phyloP scores from a whole-genome alignment of 2,329 filamentous ascomycete genomes.

The Colletotrichum liaoningense region DNA sequence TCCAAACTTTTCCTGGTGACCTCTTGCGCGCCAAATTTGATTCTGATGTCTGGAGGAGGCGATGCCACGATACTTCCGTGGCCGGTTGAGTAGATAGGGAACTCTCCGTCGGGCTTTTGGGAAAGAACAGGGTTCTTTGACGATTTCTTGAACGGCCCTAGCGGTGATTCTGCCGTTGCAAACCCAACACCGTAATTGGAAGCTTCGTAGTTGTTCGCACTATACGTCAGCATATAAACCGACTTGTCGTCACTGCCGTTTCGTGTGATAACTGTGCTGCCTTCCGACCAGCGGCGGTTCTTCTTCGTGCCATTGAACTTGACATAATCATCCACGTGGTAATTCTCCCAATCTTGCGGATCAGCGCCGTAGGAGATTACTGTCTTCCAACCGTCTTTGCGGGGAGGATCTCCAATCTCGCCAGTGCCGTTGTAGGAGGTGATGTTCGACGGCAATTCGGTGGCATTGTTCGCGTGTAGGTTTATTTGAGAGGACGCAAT shows the following conservation, averaged over 20 bases:
- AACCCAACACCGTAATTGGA: constrained; percentile 51
- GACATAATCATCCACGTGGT: constrained; percentile 47
- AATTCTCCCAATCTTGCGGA: constrained; percentile 50
- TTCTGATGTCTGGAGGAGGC: constrained; percentile 36
- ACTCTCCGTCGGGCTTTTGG: constrained; percentile 41
- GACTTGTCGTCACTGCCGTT: constrained; percentile 38
- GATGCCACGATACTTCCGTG: constrained; percentile 49
- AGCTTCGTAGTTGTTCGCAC: constrained; percentile 49
- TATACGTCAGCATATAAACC: constrained; percentile 46
- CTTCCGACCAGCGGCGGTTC: constrained; percentile 50
- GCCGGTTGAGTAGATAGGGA: constrained; percentile 47
- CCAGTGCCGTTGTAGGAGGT: constrained; percentile 49
- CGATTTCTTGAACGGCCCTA: constrained; percentile 48
- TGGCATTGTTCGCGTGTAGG: constrained; percentile 42
- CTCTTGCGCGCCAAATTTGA: constrained; percentile 44
- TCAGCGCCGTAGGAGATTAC: constrained; percentile 50
- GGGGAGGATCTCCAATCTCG: constrained; percentile 45
- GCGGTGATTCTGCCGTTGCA: constrained; percentile 45
- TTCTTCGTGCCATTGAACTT: constrained; percentile 48
- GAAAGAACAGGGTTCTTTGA: constrained; percentile 45
- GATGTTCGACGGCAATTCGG: constrained; percentile 43
- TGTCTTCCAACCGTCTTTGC: constrained; percentile 50
- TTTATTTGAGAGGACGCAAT: constrained; percentile 44
- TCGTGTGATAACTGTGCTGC: constrained; percentile 45
- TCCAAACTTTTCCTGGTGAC: constrained; percentile 43